Evolutionary conservation across 2,329 filamentous ascomycete species (phyloP).

Genomic region (Calonectria pseudoturangicola): DNA sequence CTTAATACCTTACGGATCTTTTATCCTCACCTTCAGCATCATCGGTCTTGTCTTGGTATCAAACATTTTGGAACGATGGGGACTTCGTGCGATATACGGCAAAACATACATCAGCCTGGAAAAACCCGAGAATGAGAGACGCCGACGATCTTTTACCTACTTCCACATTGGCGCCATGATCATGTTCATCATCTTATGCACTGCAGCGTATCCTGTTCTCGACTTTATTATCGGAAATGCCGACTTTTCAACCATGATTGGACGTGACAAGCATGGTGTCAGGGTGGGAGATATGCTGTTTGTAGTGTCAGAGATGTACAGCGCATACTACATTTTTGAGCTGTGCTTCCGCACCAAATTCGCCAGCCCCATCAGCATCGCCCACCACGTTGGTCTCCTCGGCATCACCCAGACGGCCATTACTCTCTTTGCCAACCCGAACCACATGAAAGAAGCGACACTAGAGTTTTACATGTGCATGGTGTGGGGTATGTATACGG

Average conservation of each 20-base stretch:
- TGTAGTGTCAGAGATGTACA: constrained; percentile 1
- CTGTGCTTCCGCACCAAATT: constrained; percentile 6
- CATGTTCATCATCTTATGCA: background rate
- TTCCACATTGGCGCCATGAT: constrained; percentile 21
- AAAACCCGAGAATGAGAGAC: background rate
- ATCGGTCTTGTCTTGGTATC: constrained; percentile 7
- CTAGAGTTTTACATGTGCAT: constrained; percentile 24
- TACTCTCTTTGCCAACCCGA: background rate
- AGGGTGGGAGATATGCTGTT: background rate
- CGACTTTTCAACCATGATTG: background rate
- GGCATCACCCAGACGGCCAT: background rate
- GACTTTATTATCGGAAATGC: background rate
- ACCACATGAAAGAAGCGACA: background rate
- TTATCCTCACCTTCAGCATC: constrained; percentile 14
- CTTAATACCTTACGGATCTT: constrained; percentile 2
- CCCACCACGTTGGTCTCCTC: constrained; percentile 15
- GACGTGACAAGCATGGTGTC: background rate
- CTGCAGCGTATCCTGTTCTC: background rate
- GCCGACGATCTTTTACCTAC: constrained; percentile 9
- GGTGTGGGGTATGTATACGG: constrained; percentile 12
- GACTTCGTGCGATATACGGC: background rate
- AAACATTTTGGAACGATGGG: constrained; percentile 18
- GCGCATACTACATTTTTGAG: constrained; percentile 11
- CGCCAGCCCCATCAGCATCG: constrained; percentile 11
- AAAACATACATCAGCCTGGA: background rate